Base-by-base conservation (phyloP, 176 grass and related monocot genomes). In the Urochloa ruziziensis region DNA sequence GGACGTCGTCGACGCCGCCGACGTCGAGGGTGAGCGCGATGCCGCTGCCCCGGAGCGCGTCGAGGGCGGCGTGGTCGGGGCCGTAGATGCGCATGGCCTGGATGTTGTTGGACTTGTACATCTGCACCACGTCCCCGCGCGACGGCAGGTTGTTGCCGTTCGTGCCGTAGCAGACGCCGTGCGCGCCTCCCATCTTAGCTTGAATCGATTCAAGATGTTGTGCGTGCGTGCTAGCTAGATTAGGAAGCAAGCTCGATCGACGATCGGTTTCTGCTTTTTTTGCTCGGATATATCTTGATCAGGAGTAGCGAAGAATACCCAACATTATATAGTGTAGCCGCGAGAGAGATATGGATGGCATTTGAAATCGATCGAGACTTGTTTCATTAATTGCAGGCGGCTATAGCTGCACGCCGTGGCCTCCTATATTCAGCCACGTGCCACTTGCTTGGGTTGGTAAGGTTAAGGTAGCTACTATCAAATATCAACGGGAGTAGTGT, bases 101-200 rank as follows among this genome's bases (percentile, higher is more conserved):
- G 84, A 96, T 93, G 39, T 84, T 86, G 13, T 59, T 73, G 49
- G 91, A 87, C n/a, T 76, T 83, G 91, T 82, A 96, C 6, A 96
- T 83, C 60, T 83, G 86, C 21, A 92, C 88, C 5, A 90, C 86
- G 21, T 92, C 79, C 33, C 24, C 23, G 17, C n/a, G 70, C 37
- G 77, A 53, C 2, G 93, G 93, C 1, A 95, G 90, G 79, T 92
- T 84, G 79, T 81, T 13, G 34, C 88, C 93, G 1, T 34, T 0
- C 74, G 54, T 25, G 28, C 90, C 93, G 19, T 95, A 88, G 85
- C 93, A 95, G 5, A 95, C 93, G 2, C 90, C 93, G 10, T 74
- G 86, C 16, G 47, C 80, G 2, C 56, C 86, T 88, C 23, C 35
- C 67, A 70, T 70, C 16, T 44, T n/a, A n/a, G 36, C 13, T 6